phyloP scores from a whole-genome alignment of 1,139 yeast genomes.

The Pichiaceae sp. region DNA sequence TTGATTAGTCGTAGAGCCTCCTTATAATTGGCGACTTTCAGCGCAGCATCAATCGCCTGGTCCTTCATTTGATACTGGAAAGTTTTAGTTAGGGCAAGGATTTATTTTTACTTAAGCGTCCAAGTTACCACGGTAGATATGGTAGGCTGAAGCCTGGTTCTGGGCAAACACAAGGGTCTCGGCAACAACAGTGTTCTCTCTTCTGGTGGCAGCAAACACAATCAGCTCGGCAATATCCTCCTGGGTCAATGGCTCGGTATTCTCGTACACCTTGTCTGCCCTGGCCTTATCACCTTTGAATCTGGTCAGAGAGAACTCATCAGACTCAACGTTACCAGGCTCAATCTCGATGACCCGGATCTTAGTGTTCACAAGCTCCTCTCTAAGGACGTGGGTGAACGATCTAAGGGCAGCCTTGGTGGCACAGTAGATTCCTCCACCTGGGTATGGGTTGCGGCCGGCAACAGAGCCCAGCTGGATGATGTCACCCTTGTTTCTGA shows the following conservation, averaged over 20 bases:
- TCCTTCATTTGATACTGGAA: neutral
- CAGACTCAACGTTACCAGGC: slow-evolving; percentile 47
- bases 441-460: slow-evolving; percentile 44
- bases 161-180: slow-evolving; percentile 42
- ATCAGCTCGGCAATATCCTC: slow-evolving; percentile 43
- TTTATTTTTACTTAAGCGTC: neutral
- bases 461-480: slow-evolving; percentile 45
- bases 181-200: slow-evolving; percentile 41
- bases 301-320: slow-evolving; percentile 41
- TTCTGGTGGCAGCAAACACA: slow-evolving; percentile 41
- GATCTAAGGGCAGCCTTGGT: slow-evolving; percentile 41
- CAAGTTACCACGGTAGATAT: slow-evolving; percentile 32
- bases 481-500: slow-evolving; percentile 38
- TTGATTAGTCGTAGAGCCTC: slow-evolving; percentile 44
- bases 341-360: slow-evolving; percentile 42
- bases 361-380: slow-evolving; percentile 36
- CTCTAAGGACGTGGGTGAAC: slow-evolving; percentile 39
- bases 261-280: slow-evolving; percentile 39
- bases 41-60: slow-evolving; percentile 26
- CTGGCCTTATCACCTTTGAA: slow-evolving; percentile 33
- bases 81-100: neutral
- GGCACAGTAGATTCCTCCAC: slow-evolving; percentile 45
- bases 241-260: slow-evolving; percentile 37
- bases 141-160: slow-evolving; percentile 55
- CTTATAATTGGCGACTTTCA: slow-evolving; percentile 45